phyloP scores from a whole-genome alignment of 305 asterid genomes.

The Solanum hybrid region DNA sequence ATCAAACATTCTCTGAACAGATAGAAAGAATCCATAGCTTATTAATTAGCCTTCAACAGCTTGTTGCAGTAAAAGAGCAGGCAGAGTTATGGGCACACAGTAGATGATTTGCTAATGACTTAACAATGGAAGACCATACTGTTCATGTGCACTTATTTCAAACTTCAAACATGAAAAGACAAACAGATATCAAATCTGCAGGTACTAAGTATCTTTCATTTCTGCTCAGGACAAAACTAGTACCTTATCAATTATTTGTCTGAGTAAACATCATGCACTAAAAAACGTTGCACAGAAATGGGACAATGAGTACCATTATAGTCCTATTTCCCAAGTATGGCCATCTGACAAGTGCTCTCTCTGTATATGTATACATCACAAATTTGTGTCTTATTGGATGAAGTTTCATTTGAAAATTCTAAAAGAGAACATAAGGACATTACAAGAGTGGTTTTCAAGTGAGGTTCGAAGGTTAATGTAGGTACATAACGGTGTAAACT shows the following conservation, averaged over 20 bases:
- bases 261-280: neutral
- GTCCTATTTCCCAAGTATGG: neutral
- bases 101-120: conserved; percentile 6
- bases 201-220: neutral
- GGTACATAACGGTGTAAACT: neutral
- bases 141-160: conserved; percentile 2
- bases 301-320: neutral
- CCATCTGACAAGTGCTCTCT: neutral
- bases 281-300: neutral
- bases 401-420: neutral
- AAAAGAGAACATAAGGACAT: neutral
- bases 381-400: neutral
- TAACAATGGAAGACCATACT: neutral
- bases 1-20: conserved; percentile 16
- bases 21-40: neutral
- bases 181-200: neutral
- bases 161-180: conserved; percentile 1
- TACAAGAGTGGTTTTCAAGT: neutral
- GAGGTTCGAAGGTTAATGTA: neutral
- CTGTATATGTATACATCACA: neutral
- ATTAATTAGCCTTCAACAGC: neutral
- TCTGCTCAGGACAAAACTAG: neutral
- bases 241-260: neutral
- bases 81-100: conserved; percentile 14
- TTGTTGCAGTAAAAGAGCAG: neutral